Base-by-base conservation (phyloP, 345 rosid genomes). In the Citrus trifoliata region DNA sequence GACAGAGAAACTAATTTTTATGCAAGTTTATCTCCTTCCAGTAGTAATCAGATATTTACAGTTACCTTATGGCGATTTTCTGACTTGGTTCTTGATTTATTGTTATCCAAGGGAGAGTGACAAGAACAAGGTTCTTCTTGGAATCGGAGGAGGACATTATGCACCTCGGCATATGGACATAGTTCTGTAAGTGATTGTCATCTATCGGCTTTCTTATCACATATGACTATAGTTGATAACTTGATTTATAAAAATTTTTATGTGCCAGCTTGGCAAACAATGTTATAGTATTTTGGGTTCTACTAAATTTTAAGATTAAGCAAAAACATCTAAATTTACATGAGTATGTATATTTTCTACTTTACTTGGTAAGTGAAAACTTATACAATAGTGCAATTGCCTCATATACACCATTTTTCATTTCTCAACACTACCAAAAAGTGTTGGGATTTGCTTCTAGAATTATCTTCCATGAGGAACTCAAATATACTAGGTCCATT, bases 121-220 rank as follows among this genome's bases (percentile, higher is more conserved):
- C 24, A 91, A 85, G 72, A 85, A 85, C 73, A 95, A 86, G 79
- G 94, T 93, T 60, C 98, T 93, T 37, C 80, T 93, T 69, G 99
- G 97, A 70, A 85, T 95, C 67, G 99, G 97, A 62, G 97, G 99
- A 76, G 99, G 97, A 76, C 97, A 93, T 82, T 95, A 93, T 76
- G 98, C 94, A 33, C 98, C 98, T 79, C 90, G 97, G 62, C 99
- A 95, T 73, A 89, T 86, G 97, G 97, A 93, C 81, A 82, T 93
- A 79, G 96, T 74, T 75, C 30, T 78, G 99, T 95, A 88, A 86
- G 98, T 87, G 75, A 18, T 53, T 30, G 9, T 73, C 6, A 66
- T 40, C 33, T 42, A 22, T 25, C 10, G 21, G 22, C 27, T 61
- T 53, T 67, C 46, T 63, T 14, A 19, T 19, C 38, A 28, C 16